Evolutionary conservation across 176 grass and related monocot genomes (phyloP).

Genomic region (Ananas comosus): DNA sequence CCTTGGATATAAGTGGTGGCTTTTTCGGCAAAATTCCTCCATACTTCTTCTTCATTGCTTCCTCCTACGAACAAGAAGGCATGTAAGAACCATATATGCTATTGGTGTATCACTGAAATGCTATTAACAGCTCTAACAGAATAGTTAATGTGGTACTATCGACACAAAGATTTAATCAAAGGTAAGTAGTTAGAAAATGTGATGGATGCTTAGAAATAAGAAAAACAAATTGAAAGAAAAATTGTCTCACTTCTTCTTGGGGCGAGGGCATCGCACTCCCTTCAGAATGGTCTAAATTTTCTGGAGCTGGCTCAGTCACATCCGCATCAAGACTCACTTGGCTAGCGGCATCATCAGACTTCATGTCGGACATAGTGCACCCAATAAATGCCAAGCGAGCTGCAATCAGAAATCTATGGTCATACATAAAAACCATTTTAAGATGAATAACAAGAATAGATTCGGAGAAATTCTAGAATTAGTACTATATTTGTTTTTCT

Average conservation of each 20-base stretch:
- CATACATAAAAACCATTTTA: background rate
- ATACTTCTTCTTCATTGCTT: constrained; percentile 72
- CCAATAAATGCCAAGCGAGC: constrained; percentile 16
- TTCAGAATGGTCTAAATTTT: constrained; percentile 39
- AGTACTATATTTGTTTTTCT: too few species aligned
- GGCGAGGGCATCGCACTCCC: constrained; percentile 37
- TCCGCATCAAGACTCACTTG: constrained; percentile 28
- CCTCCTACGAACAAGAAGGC: constrained; percentile 39
- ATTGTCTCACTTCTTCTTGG: constrained; percentile 39
- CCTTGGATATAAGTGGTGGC: constrained; percentile 80
- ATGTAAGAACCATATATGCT: background rate
- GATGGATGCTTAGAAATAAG: constrained; percentile 1
- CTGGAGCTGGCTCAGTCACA: constrained; percentile 24
- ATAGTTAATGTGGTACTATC: background rate
- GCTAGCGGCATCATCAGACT: constrained; percentile 32
- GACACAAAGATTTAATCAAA: background rate
- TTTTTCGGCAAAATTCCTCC: constrained; percentile 65
- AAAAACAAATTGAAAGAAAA: background rate
- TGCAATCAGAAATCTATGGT: constrained; percentile 14
- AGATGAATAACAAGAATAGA: too few species aligned
- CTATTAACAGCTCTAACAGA: background rate
- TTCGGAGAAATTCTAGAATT: too few species aligned
- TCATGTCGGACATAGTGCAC: constrained; percentile 37
- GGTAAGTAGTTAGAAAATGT: background rate
- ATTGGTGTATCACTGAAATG: background rate